phyloP scores from a whole-genome alignment of 164 flowering plant genomes.

The Vitis riparia region DNA sequence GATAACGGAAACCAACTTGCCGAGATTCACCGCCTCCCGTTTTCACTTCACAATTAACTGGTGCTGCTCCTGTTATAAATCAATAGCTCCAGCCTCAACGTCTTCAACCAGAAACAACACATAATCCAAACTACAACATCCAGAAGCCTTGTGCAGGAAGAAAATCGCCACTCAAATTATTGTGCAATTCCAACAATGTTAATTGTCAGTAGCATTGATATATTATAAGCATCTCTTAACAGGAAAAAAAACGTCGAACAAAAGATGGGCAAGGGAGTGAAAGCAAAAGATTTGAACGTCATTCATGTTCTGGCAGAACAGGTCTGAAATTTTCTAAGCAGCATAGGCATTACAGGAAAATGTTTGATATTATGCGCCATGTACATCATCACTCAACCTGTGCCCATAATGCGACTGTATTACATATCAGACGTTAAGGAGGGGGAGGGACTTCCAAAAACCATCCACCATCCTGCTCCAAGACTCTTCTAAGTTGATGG shows the following conservation, averaged over 20 bases:
- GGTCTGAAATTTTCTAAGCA: neutral
- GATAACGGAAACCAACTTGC: no score
- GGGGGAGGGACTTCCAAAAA: neutral
- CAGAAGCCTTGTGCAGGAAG: neutral
- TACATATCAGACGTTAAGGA: neutral
- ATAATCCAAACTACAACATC: neutral
- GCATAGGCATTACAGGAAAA: neutral
- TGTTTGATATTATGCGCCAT: neutral
- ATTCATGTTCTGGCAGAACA: neutral
- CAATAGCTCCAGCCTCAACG: no score
- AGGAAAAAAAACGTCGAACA: neutral
- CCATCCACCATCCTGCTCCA: neutral
- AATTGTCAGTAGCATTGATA: neutral
- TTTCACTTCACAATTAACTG: neutral
- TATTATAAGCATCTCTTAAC: neutral
- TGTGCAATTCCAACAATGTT: neutral
- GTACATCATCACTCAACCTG: neutral
- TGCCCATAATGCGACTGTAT: neutral
- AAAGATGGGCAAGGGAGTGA: neutral
- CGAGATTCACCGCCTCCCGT: no score
- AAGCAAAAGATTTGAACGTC: neutral
- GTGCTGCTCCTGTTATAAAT: no score
- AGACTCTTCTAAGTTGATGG: constrained; percentile 16
- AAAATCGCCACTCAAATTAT: neutral
- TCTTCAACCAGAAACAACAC: neutral